phyloP scores from a whole-genome alignment of 148 eudicot species.

The Silene latifolia region DNA sequence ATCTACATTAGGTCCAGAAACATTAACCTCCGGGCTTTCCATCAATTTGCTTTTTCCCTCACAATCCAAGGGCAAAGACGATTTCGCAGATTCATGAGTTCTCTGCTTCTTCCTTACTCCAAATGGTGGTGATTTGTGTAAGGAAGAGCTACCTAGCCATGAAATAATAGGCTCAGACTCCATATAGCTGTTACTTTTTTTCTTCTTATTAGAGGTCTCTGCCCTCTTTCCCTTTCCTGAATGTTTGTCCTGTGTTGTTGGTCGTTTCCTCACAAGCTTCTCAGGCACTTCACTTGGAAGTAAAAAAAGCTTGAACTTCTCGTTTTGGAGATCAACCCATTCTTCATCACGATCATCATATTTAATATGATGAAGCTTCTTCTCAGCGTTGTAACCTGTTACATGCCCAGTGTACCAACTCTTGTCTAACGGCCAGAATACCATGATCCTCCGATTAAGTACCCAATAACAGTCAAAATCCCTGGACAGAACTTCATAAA shows the following conservation, averaged over 20 bases:
- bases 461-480: constrained; percentile 70
- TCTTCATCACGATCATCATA: constrained; percentile 94
- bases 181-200: constrained; percentile 28
- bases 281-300: constrained; percentile 75
- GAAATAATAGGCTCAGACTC: constrained; percentile 88
- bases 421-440: constrained; percentile 93
- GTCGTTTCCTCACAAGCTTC: constrained; percentile 31
- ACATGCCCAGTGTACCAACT: constrained; percentile 89
- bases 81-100: constrained; percentile 26
- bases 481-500: constrained; percentile 55
- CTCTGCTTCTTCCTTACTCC: constrained; percentile 46
- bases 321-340: constrained; percentile 76
- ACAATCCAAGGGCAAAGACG: constrained; percentile 31
- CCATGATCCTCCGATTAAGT: constrained; percentile 68
- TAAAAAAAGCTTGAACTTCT: constrained; percentile 80
- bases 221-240: constrained; percentile 20
- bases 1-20: constrained; percentile 30
- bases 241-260: constrained; percentile 20
- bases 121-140: constrained; percentile 43
- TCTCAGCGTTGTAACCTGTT: constrained; percentile 57
- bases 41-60: constrained; percentile 29
- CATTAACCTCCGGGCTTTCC: constrained; percentile 26
- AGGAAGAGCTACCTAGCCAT: constrained; percentile 71
- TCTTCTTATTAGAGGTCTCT: constrained; percentile 31
- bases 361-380: constrained; percentile 71